Evolutionary conservation across 768 basidiomycete genomes (phyloP), one percentile per base, ranked within the genome.

Genomic region (Lactifluus echinatus): DNA sequence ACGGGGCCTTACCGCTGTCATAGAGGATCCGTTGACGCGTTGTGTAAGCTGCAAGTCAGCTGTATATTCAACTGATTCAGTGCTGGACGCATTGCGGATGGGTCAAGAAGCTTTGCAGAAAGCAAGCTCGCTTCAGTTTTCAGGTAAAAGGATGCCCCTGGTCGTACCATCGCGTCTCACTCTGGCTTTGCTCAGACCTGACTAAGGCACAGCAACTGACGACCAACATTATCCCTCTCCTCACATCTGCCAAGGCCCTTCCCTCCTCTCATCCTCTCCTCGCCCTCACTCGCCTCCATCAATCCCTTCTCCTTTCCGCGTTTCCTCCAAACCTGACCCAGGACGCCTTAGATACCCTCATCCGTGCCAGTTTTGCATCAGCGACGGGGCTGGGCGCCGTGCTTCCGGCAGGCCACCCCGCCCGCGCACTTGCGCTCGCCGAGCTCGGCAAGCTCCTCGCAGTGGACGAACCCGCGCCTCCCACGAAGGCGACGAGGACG

Each of bases 361-460:
- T 90, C 58, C 75, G 81, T 24, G 75, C 75, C 4, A 79, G 84
- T 0, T 77, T 78, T 15, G 77, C 78, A 43, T 73, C 79, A 10
- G 73, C 72, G 21, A 71, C 76, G 0, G 92, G 84, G 0, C 65
- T 91, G 5, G 67, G 70, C 4, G 68, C 66, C 12, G 66, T 89
- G 2, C 76, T 91, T 17, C 69, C 73, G 0, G 68, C 73, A 10
- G 87, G 87, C 1, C 93, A 95, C 67, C 92, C 93, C 0, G 78
- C 87, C 1, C 77, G 88, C 1, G 89, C 81, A 0, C 72, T 94
- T 23, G 82, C 87, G 4, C 72, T 85, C 8, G 83, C 85, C 2
- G 92, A 94, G 67, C 74, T 90, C 6, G 91, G 88, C 0, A 93
- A 92, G 71, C 71, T 93, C 7, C 75, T 93, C 6, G 80, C 81